Conservation (phyloP, 352 stramenopile genomes). For the Elongisporangium prolatum region DNA sequence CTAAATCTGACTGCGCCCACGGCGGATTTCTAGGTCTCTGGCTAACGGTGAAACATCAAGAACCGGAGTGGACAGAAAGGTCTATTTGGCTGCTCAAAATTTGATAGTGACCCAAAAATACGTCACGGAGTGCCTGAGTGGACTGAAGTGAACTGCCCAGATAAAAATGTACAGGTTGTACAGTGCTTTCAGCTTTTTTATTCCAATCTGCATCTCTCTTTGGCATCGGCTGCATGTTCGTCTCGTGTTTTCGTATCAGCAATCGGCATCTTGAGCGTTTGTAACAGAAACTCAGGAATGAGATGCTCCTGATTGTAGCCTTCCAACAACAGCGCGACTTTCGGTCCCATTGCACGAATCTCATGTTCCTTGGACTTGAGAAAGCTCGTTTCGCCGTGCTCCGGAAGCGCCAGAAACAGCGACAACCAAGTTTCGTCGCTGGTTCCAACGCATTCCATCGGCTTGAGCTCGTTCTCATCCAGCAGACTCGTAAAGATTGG, state of each 20-base stretch:
- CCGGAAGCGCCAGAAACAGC: constrained; percentile 21
- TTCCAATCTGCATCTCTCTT: too few relatives aligned
- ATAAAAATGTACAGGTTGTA: too few relatives aligned
- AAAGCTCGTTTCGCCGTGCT: constrained; percentile 14
- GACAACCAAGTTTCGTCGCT: constrained; percentile 28
- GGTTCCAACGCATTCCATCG: constrained; percentile 40
- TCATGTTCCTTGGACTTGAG: constrained; percentile 13
- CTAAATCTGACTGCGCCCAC: neutral
- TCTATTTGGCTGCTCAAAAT: too few relatives aligned
- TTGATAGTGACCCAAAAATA: too few relatives aligned
- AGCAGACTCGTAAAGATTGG: constrained; percentile 20
- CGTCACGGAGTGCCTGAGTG: too few relatives aligned
- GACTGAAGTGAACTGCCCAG: too few relatives aligned
- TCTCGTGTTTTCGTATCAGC: neutral
- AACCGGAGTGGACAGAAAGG: too few relatives aligned
- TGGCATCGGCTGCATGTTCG: neutral
- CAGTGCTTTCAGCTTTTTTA: too few relatives aligned
- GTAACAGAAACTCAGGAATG: constrained; percentile 23
- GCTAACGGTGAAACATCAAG: too few relatives aligned
- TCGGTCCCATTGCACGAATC: constrained; percentile 14
- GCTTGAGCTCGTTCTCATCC: constrained; percentile 29
- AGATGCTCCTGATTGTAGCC: constrained; percentile 31
- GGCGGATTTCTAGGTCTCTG: neutral
- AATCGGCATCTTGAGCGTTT: constrained; percentile 10
- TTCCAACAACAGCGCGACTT: constrained; percentile 19